Conservation (phyloP, 495 filamentous ascomycete genomes). For the Penicillium pulvis region DNA sequence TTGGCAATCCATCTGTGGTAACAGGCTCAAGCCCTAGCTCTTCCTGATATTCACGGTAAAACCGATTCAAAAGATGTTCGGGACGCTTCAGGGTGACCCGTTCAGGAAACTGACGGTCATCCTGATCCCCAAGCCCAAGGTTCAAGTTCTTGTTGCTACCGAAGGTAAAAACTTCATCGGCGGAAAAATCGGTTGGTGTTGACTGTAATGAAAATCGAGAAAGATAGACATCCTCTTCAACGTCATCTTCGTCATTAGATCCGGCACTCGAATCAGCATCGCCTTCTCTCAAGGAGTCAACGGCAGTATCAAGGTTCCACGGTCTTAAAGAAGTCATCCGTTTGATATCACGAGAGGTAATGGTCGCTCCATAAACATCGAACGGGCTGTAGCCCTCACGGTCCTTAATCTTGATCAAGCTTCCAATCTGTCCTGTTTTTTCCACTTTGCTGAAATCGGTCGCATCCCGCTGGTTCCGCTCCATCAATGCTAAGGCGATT, state of each 20-base stretch:
- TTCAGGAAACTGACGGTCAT: constrained; percentile 92
- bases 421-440: constrained; percentile 53
- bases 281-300: constrained; percentile 17
- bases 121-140: constrained; percentile 87
- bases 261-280: constrained; percentile 39
- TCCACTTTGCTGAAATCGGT: constrained; percentile 50
- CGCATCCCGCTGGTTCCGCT: constrained; percentile 69
- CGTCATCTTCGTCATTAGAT: constrained; percentile 39
- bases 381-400: constrained; percentile 93
- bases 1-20: constrained; percentile 57
- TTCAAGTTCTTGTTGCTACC: constrained; percentile 95
- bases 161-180: constrained; percentile 89
- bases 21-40: constrained; percentile 30
- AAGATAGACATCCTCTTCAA: constrained; percentile 34
- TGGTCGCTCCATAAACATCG: constrained; percentile 84
- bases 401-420: constrained; percentile 92
- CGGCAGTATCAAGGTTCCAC: constrained; percentile 8
- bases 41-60: constrained; percentile 62
- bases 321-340: constrained; percentile 27
- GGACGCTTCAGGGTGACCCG: constrained; percentile 77
- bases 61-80: constrained; percentile 69
- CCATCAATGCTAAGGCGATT: constrained; percentile 77
- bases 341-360: constrained; percentile 59
- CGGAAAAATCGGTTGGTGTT: constrained; percentile 46
- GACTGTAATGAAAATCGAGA: constrained; percentile 29